phyloP scores from a whole-genome alignment of 1,139 yeast genomes.

The Kodamaea derodonti region DNA sequence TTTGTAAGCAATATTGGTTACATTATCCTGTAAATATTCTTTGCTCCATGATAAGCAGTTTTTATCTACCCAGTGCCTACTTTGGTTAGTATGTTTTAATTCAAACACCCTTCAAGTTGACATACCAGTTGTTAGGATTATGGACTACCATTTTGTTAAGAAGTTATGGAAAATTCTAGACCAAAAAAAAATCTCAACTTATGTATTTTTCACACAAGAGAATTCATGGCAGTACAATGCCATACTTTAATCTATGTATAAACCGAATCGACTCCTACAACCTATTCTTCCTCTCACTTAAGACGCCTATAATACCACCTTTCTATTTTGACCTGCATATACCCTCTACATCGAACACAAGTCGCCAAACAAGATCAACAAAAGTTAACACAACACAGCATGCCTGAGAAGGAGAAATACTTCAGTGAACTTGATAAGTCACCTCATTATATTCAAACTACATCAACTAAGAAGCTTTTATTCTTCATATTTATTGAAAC shows the following conservation, averaged over 20 bases:
- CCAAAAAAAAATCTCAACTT: background rate
- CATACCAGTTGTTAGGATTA: slow-evolving; percentile 80
- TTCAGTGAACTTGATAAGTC: slow-evolving; percentile 2
- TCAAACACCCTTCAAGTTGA: slow-evolving; percentile 14
- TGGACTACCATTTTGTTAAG: slow-evolving; percentile 57
- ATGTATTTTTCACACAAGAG: no score
- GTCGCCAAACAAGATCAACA: background rate
- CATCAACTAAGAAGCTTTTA: slow-evolving; percentile 3
- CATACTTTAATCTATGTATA: no score
- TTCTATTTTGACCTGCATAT: no score
- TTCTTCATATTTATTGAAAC: slow-evolving; percentile 22
- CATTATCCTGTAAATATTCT: slow-evolving; percentile 46
- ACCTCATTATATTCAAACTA: background rate
- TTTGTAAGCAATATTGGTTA: slow-evolving; percentile 34
- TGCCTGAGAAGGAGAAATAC: slow-evolving; percentile 1
- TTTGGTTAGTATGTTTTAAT: slow-evolving; percentile 16
- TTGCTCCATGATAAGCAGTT: slow-evolving; percentile 78
- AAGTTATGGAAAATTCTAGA: slow-evolving; percentile 1
- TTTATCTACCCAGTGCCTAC: slow-evolving; percentile 82
- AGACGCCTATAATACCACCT: no score
- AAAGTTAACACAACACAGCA: background rate
- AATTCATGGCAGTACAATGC: no score
- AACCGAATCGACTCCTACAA: no score
- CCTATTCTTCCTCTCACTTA: no score
- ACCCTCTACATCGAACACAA: no score